Evolutionary conservation across 2,329 filamentous ascomycete species (phyloP).

Genomic region (Colletotrichum horii): DNA sequence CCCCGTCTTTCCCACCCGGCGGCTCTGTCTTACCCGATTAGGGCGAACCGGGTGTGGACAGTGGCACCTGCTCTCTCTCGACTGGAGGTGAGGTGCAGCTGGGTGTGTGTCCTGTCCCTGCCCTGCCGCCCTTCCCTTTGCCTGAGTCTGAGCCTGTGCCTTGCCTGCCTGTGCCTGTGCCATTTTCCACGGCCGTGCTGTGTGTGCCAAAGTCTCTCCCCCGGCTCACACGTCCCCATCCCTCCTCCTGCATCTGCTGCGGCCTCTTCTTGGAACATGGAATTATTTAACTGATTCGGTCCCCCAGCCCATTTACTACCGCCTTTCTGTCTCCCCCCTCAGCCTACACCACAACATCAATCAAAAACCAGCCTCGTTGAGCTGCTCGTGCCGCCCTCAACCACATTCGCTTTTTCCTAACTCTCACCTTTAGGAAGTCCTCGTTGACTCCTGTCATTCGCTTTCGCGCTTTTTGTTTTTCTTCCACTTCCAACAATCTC

Average conservation of each 20-base stretch:
- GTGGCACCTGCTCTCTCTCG: constrained; percentile 5
- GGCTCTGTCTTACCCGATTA: constrained; percentile 11
- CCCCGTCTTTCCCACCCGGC: constrained; percentile 8
- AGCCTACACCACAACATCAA: constrained; percentile 29
- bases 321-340: constrained; percentile 35
- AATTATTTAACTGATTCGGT: constrained; percentile 21
- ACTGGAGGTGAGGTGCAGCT: background rate
- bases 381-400: constrained; percentile 19
- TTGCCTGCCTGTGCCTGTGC: background rate
- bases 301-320: constrained; percentile 42
- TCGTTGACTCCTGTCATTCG: constrained; percentile 79
- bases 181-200: background rate
- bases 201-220: background rate
- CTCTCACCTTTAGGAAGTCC: constrained; percentile 65
- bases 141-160: background rate
- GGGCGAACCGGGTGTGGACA: constrained; percentile 1
- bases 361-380: constrained; percentile 21
- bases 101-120: background rate
- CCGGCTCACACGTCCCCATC: background rate
- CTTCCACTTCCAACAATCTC: constrained; percentile 35
- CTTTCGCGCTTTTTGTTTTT: constrained; percentile 60
- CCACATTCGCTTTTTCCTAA: constrained; percentile 56
- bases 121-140: background rate
- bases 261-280: constrained; percentile 10
- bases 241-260: background rate